Evolutionary conservation across 176 grass and related monocot species (phyloP).

Genomic region (Hsuehochloa calcarea): DNA sequence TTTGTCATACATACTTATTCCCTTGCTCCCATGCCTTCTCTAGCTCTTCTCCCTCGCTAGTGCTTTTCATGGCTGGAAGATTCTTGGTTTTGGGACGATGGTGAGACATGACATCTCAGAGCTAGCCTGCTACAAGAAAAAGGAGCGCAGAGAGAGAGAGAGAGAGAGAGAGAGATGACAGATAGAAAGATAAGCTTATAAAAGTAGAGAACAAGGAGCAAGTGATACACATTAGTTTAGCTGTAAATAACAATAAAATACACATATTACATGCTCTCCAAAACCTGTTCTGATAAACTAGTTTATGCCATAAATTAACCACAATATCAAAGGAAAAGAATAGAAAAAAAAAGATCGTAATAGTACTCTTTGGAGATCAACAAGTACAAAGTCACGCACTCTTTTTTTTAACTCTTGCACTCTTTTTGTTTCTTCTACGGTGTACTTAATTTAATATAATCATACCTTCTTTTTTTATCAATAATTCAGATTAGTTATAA

Average conservation of each 20-base stretch:
- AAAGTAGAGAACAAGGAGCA: slow-evolving; percentile 29
- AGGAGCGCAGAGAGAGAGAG: slow-evolving; percentile 22
- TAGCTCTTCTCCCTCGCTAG: slow-evolving; percentile 34
- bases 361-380: slow-evolving; percentile 21
- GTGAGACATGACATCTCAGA: slow-evolving; percentile 72
- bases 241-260: slow-evolving; percentile 15
- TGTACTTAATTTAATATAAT: no score
- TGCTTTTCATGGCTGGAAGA: slow-evolving; percentile 73
- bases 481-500: no score
- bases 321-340: background rate
- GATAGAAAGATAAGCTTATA: slow-evolving; percentile 39
- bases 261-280: slow-evolving; percentile 14
- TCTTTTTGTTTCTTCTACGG: no score
- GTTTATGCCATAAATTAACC: background rate
- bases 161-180: slow-evolving; percentile 32
- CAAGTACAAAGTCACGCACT: background rate
- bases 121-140: slow-evolving; percentile 50
- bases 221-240: slow-evolving; percentile 10
- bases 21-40: slow-evolving; percentile 41
- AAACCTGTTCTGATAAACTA: background rate
- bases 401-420: no score
- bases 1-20: slow-evolving; percentile 66
- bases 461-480: no score
- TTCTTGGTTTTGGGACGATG: slow-evolving; percentile 48
- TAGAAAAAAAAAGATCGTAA: background rate